These are phyloP conservation scores for Mycena epipterygia DNA, from an alignment of 768 basidiomycete species.

Conservation along the genomic window DNA sequence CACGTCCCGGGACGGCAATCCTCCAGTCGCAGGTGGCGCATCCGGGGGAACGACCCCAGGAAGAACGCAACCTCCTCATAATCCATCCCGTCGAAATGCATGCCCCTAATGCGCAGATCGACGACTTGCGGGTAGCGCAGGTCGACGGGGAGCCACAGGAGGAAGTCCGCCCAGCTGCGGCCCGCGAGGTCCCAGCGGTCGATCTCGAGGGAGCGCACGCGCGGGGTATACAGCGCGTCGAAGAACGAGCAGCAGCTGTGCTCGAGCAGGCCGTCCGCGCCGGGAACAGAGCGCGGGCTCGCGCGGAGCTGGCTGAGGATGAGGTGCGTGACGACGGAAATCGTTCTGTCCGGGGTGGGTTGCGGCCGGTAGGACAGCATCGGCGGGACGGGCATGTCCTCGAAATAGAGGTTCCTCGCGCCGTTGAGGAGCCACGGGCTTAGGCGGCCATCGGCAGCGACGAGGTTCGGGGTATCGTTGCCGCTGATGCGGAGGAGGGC, in stretches of 20 bases:
- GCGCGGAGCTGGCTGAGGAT: slow-evolving; percentile 12
- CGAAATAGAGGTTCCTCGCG: slow-evolving; percentile 12
- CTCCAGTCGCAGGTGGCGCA: slow-evolving; percentile 1
- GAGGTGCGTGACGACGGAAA: slow-evolving; percentile 14
- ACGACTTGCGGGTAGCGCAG: slow-evolving; percentile 1
- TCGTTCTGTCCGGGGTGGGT: neutral
- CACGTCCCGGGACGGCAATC: slow-evolving; percentile 15
- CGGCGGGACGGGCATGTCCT: slow-evolving; percentile 10
- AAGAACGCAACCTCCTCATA: neutral
- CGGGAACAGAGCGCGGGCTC: neutral
- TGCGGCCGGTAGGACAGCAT: neutral
- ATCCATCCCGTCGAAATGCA: slow-evolving; percentile 15
- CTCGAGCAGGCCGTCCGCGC: neutral
- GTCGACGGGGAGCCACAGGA: slow-evolving; percentile 7
- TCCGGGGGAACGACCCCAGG: slow-evolving; percentile 7
- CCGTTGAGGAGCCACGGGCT: slow-evolving; percentile 19
- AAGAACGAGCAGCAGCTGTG: slow-evolving; percentile 21
- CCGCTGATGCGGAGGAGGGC: slow-evolving; percentile 9
- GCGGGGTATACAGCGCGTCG: slow-evolving; percentile 23
- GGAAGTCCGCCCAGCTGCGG: slow-evolving; percentile 25
- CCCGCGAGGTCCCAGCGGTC: slow-evolving; percentile 11
- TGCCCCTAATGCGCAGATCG: slow-evolving; percentile 19
- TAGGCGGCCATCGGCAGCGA: slow-evolving; percentile 2
- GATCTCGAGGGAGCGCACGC: slow-evolving; percentile 13
- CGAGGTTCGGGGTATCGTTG: neutral